These are phyloP conservation scores for Teratosphaeriaceae sp. DNA, from an alignment of 2,329 filamentous ascomycete species.

Conservation along the genomic window DNA sequence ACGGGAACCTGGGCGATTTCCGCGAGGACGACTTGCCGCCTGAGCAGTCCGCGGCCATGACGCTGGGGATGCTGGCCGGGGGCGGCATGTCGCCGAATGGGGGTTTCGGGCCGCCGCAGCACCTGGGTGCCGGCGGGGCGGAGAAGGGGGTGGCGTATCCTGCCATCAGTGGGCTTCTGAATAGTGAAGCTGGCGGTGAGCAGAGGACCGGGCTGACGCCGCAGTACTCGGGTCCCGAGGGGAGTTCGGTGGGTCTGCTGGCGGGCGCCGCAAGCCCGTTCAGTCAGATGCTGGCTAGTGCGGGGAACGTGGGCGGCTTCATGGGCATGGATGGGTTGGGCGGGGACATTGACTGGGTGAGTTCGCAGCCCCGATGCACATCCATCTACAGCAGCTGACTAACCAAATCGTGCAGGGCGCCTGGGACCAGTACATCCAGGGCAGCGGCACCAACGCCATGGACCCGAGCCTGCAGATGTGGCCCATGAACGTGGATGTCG, in stretches of 20 bases:
- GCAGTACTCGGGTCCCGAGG: conserved; percentile 28
- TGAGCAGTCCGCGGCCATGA: conserved; percentile 62
- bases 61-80: conserved; percentile 60
- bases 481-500: conserved; percentile 33
- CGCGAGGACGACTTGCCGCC: conserved; percentile 53
- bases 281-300: conserved; percentile 24
- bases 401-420: no score
- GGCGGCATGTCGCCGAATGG: conserved; percentile 49
- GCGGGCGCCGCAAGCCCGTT: conserved; percentile 26
- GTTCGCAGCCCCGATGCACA: no score
- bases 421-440: conserved; percentile 64
- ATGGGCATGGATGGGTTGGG: conserved; percentile 47
- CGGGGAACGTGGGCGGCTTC: conserved; percentile 34
- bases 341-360: conserved; percentile 47
- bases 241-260: conserved; percentile 24
- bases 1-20: conserved; percentile 16
- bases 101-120: conserved; percentile 11
- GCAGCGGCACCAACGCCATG: conserved; percentile 30
- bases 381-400: no score
- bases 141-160: conserved; percentile 18
- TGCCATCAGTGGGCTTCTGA: conserved; percentile 27
- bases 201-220: conserved; percentile 27
- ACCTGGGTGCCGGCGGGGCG: conserved; percentile 5
- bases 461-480: conserved; percentile 39
- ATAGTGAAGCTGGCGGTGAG: conserved; percentile 25